These are phyloP conservation scores for Tulasnella sp. DNA, from an alignment of 768 basidiomycete species.

Conservation along the genomic window DNA sequence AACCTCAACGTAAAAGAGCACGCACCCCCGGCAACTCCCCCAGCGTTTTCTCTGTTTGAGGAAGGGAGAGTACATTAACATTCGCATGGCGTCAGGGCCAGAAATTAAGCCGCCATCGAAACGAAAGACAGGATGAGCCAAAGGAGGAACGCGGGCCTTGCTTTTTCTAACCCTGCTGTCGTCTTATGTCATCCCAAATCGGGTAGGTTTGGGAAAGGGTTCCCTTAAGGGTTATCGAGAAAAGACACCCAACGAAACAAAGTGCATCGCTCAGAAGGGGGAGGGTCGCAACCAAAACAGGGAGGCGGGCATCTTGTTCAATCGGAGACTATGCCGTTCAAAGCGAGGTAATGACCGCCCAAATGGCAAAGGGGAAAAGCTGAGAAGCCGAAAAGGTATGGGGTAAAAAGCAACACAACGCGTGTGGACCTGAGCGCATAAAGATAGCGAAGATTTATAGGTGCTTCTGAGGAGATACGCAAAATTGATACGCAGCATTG, in stretches of 20 bases:
- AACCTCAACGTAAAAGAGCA: not conserved
- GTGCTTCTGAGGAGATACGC: too few relatives aligned
- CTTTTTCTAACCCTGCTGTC: not conserved
- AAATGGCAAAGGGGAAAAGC: not conserved
- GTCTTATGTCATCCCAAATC: not conserved
- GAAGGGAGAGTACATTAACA: not conserved
- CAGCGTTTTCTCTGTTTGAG: too few relatives aligned
- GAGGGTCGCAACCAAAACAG: not conserved
- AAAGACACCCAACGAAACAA: not conserved
- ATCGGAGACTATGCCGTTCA: not conserved
- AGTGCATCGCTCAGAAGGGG: not conserved
- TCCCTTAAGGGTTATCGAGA: not conserved
- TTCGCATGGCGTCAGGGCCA: not conserved
- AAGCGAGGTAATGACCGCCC: not conserved
- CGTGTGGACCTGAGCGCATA: too few relatives aligned
- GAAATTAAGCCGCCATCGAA: not conserved
- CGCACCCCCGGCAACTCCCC: not conserved
- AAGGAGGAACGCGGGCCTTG: not conserved
- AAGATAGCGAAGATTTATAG: too few relatives aligned
- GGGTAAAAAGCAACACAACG: too few relatives aligned
- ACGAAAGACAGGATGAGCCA: not conserved
- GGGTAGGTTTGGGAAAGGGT: not conserved
- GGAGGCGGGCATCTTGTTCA: not conserved
- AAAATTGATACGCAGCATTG: too few relatives aligned
- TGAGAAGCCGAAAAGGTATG: not conserved